These are phyloP conservation scores for Aegilops speltoides DNA, from an alignment of 176 grass and related monocot species.

Conservation along the genomic window DNA sequence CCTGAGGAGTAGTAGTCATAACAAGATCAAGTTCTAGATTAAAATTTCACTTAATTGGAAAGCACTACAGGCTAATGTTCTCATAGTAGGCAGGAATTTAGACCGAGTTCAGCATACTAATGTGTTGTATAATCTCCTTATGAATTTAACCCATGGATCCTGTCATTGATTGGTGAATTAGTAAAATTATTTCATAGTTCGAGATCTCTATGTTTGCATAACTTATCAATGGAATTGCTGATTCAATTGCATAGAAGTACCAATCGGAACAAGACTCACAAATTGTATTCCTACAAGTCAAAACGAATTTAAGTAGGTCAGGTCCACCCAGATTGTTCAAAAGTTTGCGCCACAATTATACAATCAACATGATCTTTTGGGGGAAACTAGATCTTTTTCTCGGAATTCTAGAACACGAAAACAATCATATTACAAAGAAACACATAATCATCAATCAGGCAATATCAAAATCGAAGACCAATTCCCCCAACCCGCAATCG, in stretches of 20 bases:
- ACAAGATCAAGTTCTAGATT: constrained; percentile 6
- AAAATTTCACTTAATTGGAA: neutral
- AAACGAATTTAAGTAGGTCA: neutral
- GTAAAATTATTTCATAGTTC: neutral
- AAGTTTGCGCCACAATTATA: neutral
- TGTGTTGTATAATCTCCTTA: neutral
- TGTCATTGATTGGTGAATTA: neutral
- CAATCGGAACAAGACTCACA: neutral
- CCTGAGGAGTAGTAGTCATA: neutral
- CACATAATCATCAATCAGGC: neutral
- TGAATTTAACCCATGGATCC: neutral
- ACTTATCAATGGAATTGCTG: neutral
- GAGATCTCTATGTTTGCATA: neutral
- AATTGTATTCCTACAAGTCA: neutral
- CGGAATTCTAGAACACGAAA: neutral
- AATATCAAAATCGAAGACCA: neutral
- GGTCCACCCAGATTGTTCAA: neutral
- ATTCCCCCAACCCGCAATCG: neutral
- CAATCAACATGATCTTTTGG: neutral
- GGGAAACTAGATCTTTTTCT: neutral
- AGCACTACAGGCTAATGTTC: neutral
- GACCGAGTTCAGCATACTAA: neutral
- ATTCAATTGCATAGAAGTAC: neutral
- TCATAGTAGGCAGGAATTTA: constrained; percentile 1
- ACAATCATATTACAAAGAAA: neutral